Percentiles rank a stretch among this genome's conserved stretches.
phyloP scores from a whole-genome alignment of 192 early-diverging fungal species.

The Coemansia sp. region DNA sequence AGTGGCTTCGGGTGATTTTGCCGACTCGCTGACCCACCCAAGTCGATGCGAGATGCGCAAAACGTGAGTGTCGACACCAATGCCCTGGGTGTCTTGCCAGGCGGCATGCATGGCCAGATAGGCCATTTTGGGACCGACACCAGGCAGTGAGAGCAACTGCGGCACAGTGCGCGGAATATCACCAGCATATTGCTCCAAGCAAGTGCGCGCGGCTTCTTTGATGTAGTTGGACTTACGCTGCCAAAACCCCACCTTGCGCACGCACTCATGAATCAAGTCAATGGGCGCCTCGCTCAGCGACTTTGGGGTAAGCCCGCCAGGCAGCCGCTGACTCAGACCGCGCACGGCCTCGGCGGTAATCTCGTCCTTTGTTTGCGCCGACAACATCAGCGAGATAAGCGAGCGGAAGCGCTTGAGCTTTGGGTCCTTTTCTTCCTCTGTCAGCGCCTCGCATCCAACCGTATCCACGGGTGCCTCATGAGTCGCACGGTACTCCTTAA shows the following conservation, averaged over 20 bases:
- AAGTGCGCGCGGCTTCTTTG: slow-evolving; percentile 74
- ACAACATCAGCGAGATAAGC: slow-evolving; percentile 83
- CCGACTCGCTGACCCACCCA: slow-evolving; percentile 79
- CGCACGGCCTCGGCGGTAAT: slow-evolving; percentile 78
- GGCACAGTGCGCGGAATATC: slow-evolving; percentile 86
- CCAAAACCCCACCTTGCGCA: slow-evolving; percentile 89
- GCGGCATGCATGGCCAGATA: slow-evolving; percentile 81
- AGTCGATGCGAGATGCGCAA: slow-evolving; percentile 87
- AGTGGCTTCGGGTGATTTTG: slow-evolving; percentile 79
- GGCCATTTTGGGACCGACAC: slow-evolving; percentile 95
- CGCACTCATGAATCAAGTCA: slow-evolving; percentile 66
- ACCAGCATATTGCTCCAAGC: slow-evolving; percentile 65
- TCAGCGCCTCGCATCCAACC: slow-evolving; percentile 81
- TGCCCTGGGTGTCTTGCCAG: slow-evolving; percentile 85
- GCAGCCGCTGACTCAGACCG: slow-evolving; percentile 61
- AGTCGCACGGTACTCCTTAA: slow-evolving; percentile 67
- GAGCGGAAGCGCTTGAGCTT: slow-evolving; percentile 78
- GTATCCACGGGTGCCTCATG: slow-evolving; percentile 83
- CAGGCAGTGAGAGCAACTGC: slow-evolving; percentile 75
- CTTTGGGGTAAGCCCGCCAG: slow-evolving; percentile 70
- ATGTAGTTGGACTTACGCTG: slow-evolving; percentile 81
- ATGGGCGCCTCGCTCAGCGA: slow-evolving; percentile 63
- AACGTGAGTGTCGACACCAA: slow-evolving; percentile 96
- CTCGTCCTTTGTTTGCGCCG: slow-evolving; percentile 92
- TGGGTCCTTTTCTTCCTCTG: slow-evolving; percentile 52